Percentiles rank a stretch among this genome's conserved stretches.
Conservation (phyloP, 345 rosid species). For the Geranium rotundifolium region DNA sequence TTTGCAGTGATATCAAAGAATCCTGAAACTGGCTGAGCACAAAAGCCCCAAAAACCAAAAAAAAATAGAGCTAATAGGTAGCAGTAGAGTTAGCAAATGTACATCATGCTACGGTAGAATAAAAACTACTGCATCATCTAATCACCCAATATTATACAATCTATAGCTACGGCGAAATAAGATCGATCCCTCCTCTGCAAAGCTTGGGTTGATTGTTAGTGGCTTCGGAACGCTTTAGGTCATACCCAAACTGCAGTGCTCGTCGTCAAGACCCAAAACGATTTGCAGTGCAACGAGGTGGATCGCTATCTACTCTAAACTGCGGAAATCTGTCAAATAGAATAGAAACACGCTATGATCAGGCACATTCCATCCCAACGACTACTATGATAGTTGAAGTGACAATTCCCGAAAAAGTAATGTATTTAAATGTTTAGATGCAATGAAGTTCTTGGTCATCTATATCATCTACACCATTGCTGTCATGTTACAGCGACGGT, state of each 20-base stretch:
- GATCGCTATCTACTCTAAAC: not conserved
- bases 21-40: conserved; percentile 29
- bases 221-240: too few relatives aligned
- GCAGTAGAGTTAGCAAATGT: conserved; percentile 1
- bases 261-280: not conserved
- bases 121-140: too few relatives aligned
- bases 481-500: too few relatives aligned
- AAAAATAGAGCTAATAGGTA: conserved; percentile 12
- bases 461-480: too few relatives aligned
- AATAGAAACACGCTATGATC: not conserved
- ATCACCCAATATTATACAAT: too few relatives aligned
- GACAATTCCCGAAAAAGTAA: too few relatives aligned
- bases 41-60: too few relatives aligned
- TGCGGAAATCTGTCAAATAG: not conserved
- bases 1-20: conserved; percentile 22
- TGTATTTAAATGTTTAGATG: too few relatives aligned
- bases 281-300: not conserved
- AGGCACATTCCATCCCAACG: not conserved
- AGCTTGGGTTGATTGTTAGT: not conserved
- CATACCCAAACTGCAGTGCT: not conserved
- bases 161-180: conserved; percentile 8
- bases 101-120: too few relatives aligned
- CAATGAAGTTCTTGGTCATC: too few relatives aligned
- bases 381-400: too few relatives aligned
- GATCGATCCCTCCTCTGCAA: conserved; percentile 5